Evolutionary conservation across 2,329 filamentous ascomycete genomes (phyloP).

Genomic region (Colletotrichum sansevieriae): DNA sequence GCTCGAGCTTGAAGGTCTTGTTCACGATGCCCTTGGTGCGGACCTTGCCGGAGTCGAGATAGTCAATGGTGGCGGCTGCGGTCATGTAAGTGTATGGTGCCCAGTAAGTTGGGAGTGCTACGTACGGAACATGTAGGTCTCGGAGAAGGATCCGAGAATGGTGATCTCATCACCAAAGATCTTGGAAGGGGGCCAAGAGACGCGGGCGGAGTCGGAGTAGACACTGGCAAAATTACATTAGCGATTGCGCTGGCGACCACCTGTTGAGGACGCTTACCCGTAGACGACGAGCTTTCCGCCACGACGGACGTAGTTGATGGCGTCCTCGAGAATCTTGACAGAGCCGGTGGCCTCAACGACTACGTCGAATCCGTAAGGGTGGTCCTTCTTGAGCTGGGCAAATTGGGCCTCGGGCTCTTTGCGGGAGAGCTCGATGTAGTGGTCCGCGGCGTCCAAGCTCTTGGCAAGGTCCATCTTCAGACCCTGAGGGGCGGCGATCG

Average conservation of each 20-base stretch:
- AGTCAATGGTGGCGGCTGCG: slow-evolving; percentile 60
- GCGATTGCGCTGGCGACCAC: not conserved
- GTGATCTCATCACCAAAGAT: slow-evolving; percentile 79
- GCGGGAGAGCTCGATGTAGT: slow-evolving; percentile 67
- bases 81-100: not conserved
- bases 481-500: slow-evolving; percentile 76
- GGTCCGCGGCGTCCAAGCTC: slow-evolving; percentile 66
- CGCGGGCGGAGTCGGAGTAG: slow-evolving; percentile 72
- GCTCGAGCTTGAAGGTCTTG: slow-evolving; percentile 79
- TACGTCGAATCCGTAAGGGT: slow-evolving; percentile 78
- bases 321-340: slow-evolving; percentile 75
- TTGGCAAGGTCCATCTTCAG: slow-evolving; percentile 79
- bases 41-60: slow-evolving; percentile 71
- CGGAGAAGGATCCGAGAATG: slow-evolving; percentile 79
- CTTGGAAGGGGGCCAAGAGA: slow-evolving; percentile 78
- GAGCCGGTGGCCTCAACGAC: slow-evolving; percentile 79
- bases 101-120: slow-evolving; percentile 22
- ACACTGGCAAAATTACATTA: slow-evolving; percentile 58
- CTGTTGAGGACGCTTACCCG: slow-evolving; percentile 50
- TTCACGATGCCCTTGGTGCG: slow-evolving; percentile 78
- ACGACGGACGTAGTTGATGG: slow-evolving; percentile 78
- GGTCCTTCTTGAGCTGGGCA: slow-evolving; percentile 70
- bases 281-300: slow-evolving; percentile 81
- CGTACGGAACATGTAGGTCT: slow-evolving; percentile 78
- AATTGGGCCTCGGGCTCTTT: slow-evolving; percentile 70